phyloP scores from a whole-genome alignment of 768 basidiomycete genomes.

The Suillus weaverae region DNA sequence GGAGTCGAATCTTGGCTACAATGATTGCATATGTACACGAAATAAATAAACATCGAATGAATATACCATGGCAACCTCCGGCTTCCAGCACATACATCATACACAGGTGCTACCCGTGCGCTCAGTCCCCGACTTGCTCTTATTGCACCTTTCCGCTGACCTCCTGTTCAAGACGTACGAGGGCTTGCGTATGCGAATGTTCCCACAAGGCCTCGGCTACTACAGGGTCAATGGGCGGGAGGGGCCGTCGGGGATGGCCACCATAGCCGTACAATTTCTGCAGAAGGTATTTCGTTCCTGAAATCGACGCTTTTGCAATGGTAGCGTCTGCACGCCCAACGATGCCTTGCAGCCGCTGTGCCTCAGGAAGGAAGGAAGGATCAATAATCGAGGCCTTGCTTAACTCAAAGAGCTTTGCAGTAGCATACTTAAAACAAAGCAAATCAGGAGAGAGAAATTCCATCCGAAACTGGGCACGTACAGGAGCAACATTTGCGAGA shows the following conservation, averaged over 20 bases:
- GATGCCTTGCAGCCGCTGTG: conserved; percentile 76
- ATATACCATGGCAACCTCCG: neutral
- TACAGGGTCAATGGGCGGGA: conserved; percentile 60
- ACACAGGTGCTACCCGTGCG: neutral
- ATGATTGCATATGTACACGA: neutral
- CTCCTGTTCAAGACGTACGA: conserved; percentile 63
- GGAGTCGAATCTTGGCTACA: neutral
- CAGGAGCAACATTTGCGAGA: conserved; percentile 81
- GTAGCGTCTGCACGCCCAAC: conserved; percentile 80
- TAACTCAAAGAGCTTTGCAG: conserved; percentile 62
- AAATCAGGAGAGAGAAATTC: conserved; percentile 5
- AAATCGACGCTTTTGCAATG: conserved; percentile 71
- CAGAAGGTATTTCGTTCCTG: conserved; percentile 82
- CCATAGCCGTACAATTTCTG: conserved; percentile 80
- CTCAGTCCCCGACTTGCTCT: neutral
- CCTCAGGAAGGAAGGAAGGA: conserved; percentile 59
- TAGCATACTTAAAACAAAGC: conserved; percentile 45
- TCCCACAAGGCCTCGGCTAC: conserved; percentile 66
- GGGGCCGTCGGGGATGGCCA: conserved; percentile 74
- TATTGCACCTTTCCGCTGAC: conserved; percentile 42
- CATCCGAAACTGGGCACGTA: conserved; percentile 31
- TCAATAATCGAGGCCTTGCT: conserved; percentile 56
- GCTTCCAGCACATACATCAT: neutral
- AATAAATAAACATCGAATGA: neutral
- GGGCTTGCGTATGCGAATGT: conserved; percentile 68